Conservation (phyloP, 1,284 basidiomycete genomes). For the Tilletia caries region DNA sequence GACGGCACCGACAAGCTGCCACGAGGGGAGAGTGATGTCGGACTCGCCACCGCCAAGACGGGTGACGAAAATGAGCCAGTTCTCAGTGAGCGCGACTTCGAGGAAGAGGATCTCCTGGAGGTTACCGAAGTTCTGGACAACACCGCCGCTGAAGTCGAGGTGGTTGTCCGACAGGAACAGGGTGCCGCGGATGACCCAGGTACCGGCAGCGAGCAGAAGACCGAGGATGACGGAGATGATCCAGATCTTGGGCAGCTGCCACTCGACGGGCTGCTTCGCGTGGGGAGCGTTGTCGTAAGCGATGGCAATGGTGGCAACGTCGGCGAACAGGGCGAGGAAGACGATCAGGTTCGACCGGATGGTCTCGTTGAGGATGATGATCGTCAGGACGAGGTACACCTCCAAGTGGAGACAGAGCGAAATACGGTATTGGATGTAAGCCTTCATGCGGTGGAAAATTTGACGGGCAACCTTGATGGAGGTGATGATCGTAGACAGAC, state of each 20-base stretch:
- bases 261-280: constrained; percentile 60
- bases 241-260: constrained; percentile 64
- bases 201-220: constrained; percentile 58
- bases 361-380: constrained; percentile 61
- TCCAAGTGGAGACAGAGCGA: constrained; percentile 62
- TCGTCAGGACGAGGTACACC: constrained; percentile 60
- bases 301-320: constrained; percentile 60
- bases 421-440: constrained; percentile 57
- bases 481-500: constrained; percentile 59
- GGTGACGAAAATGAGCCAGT: constrained; percentile 61
- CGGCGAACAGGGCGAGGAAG: constrained; percentile 63
- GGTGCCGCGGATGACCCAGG: constrained; percentile 61
- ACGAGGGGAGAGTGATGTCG: constrained; percentile 57
- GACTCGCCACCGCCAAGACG: constrained; percentile 53
- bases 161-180: constrained; percentile 55
- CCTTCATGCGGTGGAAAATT: constrained; percentile 64
- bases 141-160: constrained; percentile 53
- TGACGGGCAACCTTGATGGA: constrained; percentile 63
- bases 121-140: constrained; percentile 61
- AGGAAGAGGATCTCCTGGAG: constrained; percentile 61
- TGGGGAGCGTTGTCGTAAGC: constrained; percentile 61
- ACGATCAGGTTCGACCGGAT: constrained; percentile 63
- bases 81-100: constrained; percentile 62
- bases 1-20: constrained; percentile 60
- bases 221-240: constrained; percentile 59